Percentiles rank a stretch among this genome's conserved stretches.
These are phyloP conservation scores for Linaria vulgaris DNA, from an alignment of 257 asterid genomes.

Conservation along the genomic window DNA sequence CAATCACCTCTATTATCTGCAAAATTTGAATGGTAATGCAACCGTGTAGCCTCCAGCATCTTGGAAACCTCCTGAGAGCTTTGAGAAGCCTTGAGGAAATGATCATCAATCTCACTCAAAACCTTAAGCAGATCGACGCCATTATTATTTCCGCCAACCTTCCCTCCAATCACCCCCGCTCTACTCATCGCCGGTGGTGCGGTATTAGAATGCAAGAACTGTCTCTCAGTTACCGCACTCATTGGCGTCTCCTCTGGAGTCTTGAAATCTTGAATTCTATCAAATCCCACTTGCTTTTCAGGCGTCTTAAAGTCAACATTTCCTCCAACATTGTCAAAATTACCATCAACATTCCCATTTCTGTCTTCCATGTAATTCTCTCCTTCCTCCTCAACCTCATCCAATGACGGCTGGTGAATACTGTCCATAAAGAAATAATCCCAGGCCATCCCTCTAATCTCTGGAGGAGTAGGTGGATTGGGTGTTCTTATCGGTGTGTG, in stretches of 20 bases:
- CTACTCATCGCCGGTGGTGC: slow-evolving; percentile 63
- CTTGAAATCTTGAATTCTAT: slow-evolving; percentile 59
- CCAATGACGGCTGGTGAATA: slow-evolving; percentile 42
- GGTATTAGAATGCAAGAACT: slow-evolving; percentile 77
- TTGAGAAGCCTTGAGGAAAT: slow-evolving; percentile 83
- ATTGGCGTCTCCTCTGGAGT: slow-evolving; percentile 56
- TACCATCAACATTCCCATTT: slow-evolving; percentile 32
- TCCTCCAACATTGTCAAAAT: slow-evolving; percentile 34
- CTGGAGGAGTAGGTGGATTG: slow-evolving; percentile 57
- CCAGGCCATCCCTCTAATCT: slow-evolving; percentile 74
- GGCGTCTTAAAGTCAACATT: slow-evolving; percentile 65
- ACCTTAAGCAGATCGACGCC: slow-evolving; percentile 72
- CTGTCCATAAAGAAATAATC: slow-evolving; percentile 72
- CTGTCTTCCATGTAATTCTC: slow-evolving; percentile 45
- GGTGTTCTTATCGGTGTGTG: slow-evolving; percentile 47
- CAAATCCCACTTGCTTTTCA: slow-evolving; percentile 50
- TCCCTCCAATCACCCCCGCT: slow-evolving; percentile 29
- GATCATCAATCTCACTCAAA: slow-evolving; percentile 77
- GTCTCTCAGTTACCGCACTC: slow-evolving; percentile 37
- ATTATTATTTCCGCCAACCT: slow-evolving; percentile 37
- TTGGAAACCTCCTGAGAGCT: slow-evolving; percentile 85
- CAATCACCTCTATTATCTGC: slow-evolving; percentile 90
- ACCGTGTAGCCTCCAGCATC: slow-evolving; percentile 90
- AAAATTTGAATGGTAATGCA: slow-evolving; percentile 94
- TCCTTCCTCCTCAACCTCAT: slow-evolving; percentile 59